Percentiles rank a stretch among this genome's conserved stretches.
phyloP scores from a whole-genome alignment of 768 basidiomycete species.

The Lentinula aciculospora region DNA sequence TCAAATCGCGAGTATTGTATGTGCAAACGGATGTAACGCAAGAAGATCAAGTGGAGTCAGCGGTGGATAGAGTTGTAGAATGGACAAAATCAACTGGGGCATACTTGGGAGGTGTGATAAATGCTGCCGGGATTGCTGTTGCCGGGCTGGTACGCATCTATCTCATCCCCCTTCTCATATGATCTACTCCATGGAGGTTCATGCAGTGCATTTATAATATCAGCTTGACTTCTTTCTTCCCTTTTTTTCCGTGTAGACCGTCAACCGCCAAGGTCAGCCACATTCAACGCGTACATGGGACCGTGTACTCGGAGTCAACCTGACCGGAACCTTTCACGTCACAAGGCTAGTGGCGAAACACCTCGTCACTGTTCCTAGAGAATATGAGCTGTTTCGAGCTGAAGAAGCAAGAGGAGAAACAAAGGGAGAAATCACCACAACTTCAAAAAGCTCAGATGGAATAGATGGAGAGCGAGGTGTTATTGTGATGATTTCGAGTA shows the following conservation, averaged over 20 bases:
- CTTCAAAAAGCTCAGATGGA: too few relatives aligned
- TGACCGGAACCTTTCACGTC: constrained; percentile 56
- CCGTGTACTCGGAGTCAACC: constrained; percentile 45
- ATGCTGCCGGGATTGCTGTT: constrained; percentile 49
- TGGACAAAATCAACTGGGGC: constrained; percentile 38
- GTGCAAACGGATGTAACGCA: constrained; percentile 31
- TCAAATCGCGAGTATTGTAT: constrained; percentile 10
- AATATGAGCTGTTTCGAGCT: constrained; percentile 14
- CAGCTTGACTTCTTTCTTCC: background rate
- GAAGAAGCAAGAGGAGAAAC: background rate
- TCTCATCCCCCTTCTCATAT: background rate
- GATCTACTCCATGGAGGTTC: background rate
- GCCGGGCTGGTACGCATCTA: constrained; percentile 13
- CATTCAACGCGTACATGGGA: constrained; percentile 50
- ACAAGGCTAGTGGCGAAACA: constrained; percentile 47
- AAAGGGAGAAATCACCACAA: background rate
- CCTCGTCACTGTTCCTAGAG: constrained; percentile 40
- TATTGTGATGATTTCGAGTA: constrained; percentile 50
- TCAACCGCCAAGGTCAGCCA: constrained; percentile 38
- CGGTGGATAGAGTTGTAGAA: constrained; percentile 30
- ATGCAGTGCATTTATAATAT: background rate
- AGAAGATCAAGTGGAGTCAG: constrained; percentile 27
- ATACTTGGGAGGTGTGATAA: constrained; percentile 52
- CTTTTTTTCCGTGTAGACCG: constrained; percentile 33
- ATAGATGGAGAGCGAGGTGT: constrained; percentile 52